Evolutionary conservation across 805 yeast species (phyloP).

Genomic region (Yamadazyma scolyti): DNA sequence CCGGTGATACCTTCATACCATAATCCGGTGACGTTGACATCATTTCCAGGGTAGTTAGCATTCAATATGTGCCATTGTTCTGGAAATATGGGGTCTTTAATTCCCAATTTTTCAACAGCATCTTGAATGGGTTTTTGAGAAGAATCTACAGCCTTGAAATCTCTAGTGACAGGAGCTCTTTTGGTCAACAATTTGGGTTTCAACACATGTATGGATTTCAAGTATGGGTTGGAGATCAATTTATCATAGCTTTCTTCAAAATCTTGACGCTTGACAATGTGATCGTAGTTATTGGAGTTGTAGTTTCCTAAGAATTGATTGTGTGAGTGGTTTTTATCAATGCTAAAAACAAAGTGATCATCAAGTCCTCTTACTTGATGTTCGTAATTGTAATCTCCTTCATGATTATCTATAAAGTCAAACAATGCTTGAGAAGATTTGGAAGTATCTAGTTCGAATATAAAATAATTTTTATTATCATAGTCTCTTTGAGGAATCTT

Average conservation of each 20-base stretch:
- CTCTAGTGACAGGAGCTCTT: constrained; percentile 50
- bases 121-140: constrained; percentile 43
- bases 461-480: constrained; percentile 51
- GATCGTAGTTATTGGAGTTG: constrained; percentile 22
- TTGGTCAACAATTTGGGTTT: constrained; percentile 51
- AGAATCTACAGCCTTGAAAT: constrained; percentile 41
- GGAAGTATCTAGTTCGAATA: constrained; percentile 49
- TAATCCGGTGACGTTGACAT: constrained; percentile 79
- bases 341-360: constrained; percentile 65
- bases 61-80: constrained; percentile 94
- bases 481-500: constrained; percentile 24
- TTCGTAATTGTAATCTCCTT: constrained; percentile 46
- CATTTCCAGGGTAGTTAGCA: constrained; percentile 68
- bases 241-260: constrained; percentile 22
- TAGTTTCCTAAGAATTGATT: constrained; percentile 32
- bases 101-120: constrained; percentile 52
- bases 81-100: constrained; percentile 78
- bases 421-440: constrained; percentile 19
- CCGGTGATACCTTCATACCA: constrained; percentile 87
- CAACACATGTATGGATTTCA: constrained; percentile 51
- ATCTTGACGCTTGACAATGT: constrained; percentile 26
- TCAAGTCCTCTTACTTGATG: constrained; percentile 60
- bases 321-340: constrained; percentile 35
- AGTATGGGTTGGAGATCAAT: constrained; percentile 20
- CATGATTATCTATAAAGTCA: constrained; percentile 36